Conservation (phyloP, 2,329 filamentous ascomycete species). For the Ascochyta fabae region DNA sequence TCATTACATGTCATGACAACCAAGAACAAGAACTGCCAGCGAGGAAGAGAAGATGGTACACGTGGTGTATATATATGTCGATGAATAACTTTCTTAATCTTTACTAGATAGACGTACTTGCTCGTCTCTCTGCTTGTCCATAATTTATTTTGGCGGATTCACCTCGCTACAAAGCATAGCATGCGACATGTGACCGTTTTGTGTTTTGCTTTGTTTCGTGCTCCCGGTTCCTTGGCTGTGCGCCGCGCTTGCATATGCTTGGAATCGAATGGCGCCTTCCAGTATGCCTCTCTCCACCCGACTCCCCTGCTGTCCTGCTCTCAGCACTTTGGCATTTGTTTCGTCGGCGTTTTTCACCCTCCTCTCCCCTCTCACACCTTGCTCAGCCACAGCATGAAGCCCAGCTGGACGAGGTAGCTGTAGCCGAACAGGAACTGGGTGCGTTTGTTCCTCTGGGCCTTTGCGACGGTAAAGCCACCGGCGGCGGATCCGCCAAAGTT, state of each 20-base stretch:
- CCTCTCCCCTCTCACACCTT: slow-evolving; percentile 25
- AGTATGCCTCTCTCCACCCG: no score
- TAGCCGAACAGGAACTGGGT: slow-evolving; percentile 56
- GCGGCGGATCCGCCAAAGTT: slow-evolving; percentile 44
- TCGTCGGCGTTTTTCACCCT: no score
- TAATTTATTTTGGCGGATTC: neutral
- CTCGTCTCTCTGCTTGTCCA: no score
- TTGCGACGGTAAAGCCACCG: slow-evolving; percentile 74
- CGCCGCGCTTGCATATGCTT: slow-evolving; percentile 2
- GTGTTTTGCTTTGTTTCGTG: neutral
- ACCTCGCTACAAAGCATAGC: no score
- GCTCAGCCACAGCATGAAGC: slow-evolving; percentile 88
- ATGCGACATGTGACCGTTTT: no score
- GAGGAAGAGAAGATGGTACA: no score
- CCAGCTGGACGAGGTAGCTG: slow-evolving; percentile 89
- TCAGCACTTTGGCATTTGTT: neutral
- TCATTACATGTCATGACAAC: no score
- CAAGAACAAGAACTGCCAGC: no score
- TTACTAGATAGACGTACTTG: no score
- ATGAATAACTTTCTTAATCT: no score
- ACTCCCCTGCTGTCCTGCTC: neutral
- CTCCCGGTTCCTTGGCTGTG: neutral
- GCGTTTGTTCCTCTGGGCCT: slow-evolving; percentile 65
- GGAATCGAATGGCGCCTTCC: neutral
- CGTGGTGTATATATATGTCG: no score